Conservation (phyloP, 1,284 basidiomycete genomes). For the Pascua sp. region DNA sequence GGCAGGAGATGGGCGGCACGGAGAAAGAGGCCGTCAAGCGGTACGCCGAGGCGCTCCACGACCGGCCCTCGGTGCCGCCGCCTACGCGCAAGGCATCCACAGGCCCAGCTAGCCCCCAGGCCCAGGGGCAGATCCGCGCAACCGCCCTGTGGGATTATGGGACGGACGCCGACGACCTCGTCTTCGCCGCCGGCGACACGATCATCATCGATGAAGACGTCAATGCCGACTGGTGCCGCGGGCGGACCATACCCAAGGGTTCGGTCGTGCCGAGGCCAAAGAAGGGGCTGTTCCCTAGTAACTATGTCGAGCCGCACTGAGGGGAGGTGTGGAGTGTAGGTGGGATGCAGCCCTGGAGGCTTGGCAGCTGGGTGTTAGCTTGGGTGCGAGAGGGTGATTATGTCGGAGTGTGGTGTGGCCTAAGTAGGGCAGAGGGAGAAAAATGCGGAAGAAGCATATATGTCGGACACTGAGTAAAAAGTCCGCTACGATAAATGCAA, state of each 20-base stretch:
- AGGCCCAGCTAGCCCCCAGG: no score
- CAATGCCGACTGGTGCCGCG: conserved; percentile 41
- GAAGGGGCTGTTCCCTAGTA: conserved; percentile 1
- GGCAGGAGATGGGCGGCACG: not conserved
- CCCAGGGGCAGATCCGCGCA: conserved; percentile 17
- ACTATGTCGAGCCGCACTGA: not conserved
- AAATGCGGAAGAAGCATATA: no score
- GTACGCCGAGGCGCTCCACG: not conserved
- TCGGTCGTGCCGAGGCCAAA: conserved; percentile 18
- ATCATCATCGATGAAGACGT: conserved; percentile 41
- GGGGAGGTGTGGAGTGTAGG: conserved; percentile 6
- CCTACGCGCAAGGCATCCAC: not conserved
- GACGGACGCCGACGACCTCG: conserved; percentile 33
- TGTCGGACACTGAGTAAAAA: no score
- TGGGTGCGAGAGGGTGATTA: no score
- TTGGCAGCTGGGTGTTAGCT: no score
- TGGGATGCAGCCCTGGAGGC: no score
- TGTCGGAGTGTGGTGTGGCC: no score
- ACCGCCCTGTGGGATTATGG: conserved; percentile 40
- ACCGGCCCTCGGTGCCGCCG: not conserved
- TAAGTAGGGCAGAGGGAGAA: no score
- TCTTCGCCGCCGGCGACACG: conserved; percentile 32
- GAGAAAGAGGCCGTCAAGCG: no score
- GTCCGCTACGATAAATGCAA: no score
- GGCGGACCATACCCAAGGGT: conserved; percentile 27